Percentiles rank a stretch among this genome's conserved stretches.
phyloP scores from a whole-genome alignment of 2,329 filamentous ascomycete genomes.

The Didymella keratinophila region DNA sequence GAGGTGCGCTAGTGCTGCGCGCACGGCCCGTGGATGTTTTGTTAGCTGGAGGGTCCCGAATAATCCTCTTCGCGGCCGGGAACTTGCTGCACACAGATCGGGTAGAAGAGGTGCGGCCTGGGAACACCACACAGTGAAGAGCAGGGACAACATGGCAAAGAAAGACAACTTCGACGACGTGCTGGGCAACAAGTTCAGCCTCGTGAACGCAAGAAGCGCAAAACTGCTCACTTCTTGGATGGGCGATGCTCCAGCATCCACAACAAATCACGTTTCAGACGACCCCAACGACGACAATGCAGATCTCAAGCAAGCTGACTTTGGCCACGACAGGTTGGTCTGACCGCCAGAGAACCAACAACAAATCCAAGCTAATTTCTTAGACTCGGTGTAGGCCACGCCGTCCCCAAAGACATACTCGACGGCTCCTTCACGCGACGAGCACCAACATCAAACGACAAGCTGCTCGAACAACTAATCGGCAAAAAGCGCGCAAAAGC shows the following conservation, averaged over 20 bases:
- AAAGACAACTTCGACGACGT: conserved; percentile 59
- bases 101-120: not conserved
- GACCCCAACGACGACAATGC: conserved; percentile 58
- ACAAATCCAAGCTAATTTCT: too few relatives aligned
- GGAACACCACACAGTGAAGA: too few relatives aligned
- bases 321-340: conserved; percentile 62
- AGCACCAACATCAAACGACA: conserved; percentile 53
- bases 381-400: conserved; percentile 52
- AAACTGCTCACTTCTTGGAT: conserved; percentile 65
- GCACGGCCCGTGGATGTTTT: conserved; percentile 15
- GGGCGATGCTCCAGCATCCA: conserved; percentile 55
- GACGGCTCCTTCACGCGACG: conserved; percentile 50
- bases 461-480: conserved; percentile 52
- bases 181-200: conserved; percentile 62
- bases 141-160: conserved; percentile 40
- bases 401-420: conserved; percentile 46
- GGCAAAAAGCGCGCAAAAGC: conserved; percentile 54
- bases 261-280: conserved; percentile 49
- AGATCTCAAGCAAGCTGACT: conserved; percentile 63
- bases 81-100: conserved; percentile 24
- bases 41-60: not conserved
- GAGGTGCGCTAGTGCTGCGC: conserved; percentile 43
- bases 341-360: not conserved
- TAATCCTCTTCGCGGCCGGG: conserved; percentile 26
- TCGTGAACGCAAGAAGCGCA: conserved; percentile 62